phyloP scores from a whole-genome alignment of 23 red algal species.

The Gracilaria domingensis region DNA sequence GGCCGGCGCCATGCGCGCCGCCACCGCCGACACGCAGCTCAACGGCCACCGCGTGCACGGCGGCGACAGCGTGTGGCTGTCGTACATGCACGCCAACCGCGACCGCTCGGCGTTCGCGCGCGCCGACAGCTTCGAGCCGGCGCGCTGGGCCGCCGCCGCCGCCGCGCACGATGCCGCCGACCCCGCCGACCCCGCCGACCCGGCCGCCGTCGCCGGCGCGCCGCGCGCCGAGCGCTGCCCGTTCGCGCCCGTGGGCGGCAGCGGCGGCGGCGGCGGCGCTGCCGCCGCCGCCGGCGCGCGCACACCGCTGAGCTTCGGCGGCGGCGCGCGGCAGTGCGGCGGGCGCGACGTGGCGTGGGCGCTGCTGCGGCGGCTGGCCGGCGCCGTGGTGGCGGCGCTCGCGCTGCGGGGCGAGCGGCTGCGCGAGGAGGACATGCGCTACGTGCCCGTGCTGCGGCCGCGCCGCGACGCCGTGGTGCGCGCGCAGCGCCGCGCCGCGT shows the following conservation, averaged over 20 bases:
- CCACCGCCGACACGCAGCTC: not conserved
- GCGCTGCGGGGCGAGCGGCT: not conserved
- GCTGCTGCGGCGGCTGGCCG: slow-evolving; percentile 1
- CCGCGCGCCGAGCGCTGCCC: not conserved
- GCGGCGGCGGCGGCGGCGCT: not conserved
- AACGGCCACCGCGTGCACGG: not conserved
- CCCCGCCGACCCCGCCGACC: too few species aligned
- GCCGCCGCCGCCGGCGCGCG: not conserved
- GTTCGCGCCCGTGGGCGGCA: not conserved
- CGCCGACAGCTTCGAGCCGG: not conserved
- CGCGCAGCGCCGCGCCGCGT: not conserved
- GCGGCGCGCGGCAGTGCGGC: slow-evolving; percentile 7
- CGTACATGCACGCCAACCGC: slow-evolving; percentile 41
- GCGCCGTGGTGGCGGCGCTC: not conserved
- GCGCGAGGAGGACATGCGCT: slow-evolving; percentile 7
- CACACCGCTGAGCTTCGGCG: slow-evolving; percentile 45
- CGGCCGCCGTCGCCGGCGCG: not conserved
- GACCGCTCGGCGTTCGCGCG: slow-evolving; percentile 27
- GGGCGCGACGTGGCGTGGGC: slow-evolving; percentile 43
- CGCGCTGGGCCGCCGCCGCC: not conserved
- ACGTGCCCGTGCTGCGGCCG: slow-evolving; percentile 40
- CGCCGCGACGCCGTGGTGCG: not conserved
- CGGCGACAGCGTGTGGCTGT: slow-evolving; percentile 23
- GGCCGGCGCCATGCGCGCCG: too few species aligned
- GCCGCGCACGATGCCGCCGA: not conserved